phyloP scores from a whole-genome alignment of 352 stramenopile genomes.

The Pythium sukuiense region DNA sequence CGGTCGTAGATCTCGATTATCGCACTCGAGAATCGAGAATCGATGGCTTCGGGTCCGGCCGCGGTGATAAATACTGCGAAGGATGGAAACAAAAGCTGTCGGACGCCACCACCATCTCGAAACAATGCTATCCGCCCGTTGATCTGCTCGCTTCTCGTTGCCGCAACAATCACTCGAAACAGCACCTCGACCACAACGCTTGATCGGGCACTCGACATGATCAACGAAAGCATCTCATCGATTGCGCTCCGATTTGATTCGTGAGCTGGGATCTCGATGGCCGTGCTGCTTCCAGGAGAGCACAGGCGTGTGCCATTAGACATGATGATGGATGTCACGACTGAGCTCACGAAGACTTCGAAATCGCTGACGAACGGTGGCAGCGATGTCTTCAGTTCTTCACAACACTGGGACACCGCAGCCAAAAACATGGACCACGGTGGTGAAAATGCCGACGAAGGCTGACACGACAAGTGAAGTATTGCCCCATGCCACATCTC shows the following conservation, averaged over 20 bases:
- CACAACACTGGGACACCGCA: conserved; percentile 17
- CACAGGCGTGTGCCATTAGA: conserved; percentile 14
- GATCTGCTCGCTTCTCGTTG: background rate
- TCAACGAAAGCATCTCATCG: conserved; percentile 6
- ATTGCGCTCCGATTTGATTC: conserved; percentile 5
- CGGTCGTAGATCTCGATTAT: background rate
- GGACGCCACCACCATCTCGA: background rate
- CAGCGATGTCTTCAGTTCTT: conserved; percentile 7
- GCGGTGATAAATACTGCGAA: background rate
- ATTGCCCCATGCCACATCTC: conserved; percentile 19
- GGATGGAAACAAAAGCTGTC: conserved; percentile 4
- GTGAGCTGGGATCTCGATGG: conserved; percentile 4
- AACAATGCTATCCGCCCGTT: background rate
- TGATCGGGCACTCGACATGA: conserved; percentile 8
- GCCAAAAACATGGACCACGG: conserved; percentile 22
- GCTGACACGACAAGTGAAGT: background rate
- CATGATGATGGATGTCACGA: conserved; percentile 12
- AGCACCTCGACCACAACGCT: background rate
- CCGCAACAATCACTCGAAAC: background rate
- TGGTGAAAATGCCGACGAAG: background rate
- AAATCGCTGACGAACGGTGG: background rate
- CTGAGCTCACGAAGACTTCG: conserved; percentile 15
- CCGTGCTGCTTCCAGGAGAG: background rate
- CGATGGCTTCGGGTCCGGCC: background rate
- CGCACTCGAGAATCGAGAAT: background rate